Evolutionary conservation across 2,329 filamentous ascomycete species (phyloP).

Genomic region (Aspergillus novofumigatus): DNA sequence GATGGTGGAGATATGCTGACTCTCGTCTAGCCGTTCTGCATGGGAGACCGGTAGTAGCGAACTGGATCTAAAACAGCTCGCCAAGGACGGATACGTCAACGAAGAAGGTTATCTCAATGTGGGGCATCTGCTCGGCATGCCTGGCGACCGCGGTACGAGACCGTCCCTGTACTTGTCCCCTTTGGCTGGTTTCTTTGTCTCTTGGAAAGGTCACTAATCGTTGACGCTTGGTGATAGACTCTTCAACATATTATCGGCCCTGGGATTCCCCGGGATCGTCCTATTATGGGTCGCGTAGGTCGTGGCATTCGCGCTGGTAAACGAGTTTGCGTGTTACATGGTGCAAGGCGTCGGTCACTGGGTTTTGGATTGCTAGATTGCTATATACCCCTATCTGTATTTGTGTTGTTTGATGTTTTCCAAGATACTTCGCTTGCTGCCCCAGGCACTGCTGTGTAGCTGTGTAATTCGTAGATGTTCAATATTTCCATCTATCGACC

Average conservation of each 20-base stretch:
- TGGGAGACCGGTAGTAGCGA: conserved; percentile 35
- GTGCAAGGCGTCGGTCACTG: not conserved
- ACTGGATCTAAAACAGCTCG: conserved; percentile 29
- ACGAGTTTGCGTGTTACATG: not conserved
- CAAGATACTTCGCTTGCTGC: not conserved
- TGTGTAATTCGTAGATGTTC: not conserved
- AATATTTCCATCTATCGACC: not conserved
- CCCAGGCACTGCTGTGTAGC: not conserved
- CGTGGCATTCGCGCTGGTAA: not conserved
- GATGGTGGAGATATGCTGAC: not conserved
- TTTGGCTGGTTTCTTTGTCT: not conserved
- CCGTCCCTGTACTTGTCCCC: conserved; percentile 15
- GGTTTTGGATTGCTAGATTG: not conserved
- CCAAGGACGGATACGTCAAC: conserved; percentile 23
- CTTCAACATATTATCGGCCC: conserved; percentile 39
- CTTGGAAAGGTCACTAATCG: not conserved
- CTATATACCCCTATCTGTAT: conserved; percentile 1
- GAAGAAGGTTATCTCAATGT: conserved; percentile 46
- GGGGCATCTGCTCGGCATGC: conserved; percentile 39
- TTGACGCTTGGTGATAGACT: conserved; percentile 22
- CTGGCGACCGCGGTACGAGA: conserved; percentile 34
- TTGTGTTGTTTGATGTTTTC: not conserved
- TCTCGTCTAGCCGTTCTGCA: conserved; percentile 31
- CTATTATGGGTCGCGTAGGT: conserved; percentile 16
- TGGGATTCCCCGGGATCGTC: conserved; percentile 30